A percentile compares a stretch with the other conserved stretches of the same genome.
Evolutionary conservation across 2,329 filamentous ascomycete genomes (phyloP).

Genomic region (Aureobasidium sp.): DNA sequence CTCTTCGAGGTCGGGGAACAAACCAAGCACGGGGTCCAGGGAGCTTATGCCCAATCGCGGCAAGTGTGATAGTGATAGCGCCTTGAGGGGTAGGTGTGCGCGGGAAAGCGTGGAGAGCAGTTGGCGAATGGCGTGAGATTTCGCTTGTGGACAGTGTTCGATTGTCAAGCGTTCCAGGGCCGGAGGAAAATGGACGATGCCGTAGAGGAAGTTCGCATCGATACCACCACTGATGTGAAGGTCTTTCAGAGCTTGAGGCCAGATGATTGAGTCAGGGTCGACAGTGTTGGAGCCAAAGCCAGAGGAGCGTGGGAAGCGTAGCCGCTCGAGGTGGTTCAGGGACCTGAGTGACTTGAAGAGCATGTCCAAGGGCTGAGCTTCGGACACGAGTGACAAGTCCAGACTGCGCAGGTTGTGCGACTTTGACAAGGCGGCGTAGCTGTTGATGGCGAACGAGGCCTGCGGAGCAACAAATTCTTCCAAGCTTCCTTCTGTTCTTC

Average conservation of each 20-base stretch:
- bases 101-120: constrained; percentile 28
- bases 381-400: constrained; percentile 45
- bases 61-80: constrained; percentile 32
- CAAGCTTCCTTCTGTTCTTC: constrained; percentile 43
- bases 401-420: constrained; percentile 41
- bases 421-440: constrained; percentile 48
- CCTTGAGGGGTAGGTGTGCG: constrained; percentile 22
- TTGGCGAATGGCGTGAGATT: constrained; percentile 26
- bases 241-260: constrained; percentile 36
- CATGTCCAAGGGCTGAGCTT: constrained; percentile 39
- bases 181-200: constrained; percentile 24
- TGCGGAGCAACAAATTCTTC: constrained; percentile 50
- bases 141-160: constrained; percentile 35
- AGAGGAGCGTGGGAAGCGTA: constrained; percentile 31
- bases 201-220: constrained; percentile 33
- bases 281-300: constrained; percentile 20
- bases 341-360: constrained; percentile 44
- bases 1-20: constrained; percentile 30
- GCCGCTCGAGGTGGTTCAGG: constrained; percentile 34
- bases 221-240: constrained; percentile 38
- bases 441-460: constrained; percentile 48
- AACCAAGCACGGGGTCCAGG: constrained; percentile 33
- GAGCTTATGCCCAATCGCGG: constrained; percentile 30
- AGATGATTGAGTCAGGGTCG: constrained; percentile 23
- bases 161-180: constrained; percentile 32